Evolutionary conservation across 78 protist species (phyloP).

Genomic region (Dictyostelium purpureum): DNA sequence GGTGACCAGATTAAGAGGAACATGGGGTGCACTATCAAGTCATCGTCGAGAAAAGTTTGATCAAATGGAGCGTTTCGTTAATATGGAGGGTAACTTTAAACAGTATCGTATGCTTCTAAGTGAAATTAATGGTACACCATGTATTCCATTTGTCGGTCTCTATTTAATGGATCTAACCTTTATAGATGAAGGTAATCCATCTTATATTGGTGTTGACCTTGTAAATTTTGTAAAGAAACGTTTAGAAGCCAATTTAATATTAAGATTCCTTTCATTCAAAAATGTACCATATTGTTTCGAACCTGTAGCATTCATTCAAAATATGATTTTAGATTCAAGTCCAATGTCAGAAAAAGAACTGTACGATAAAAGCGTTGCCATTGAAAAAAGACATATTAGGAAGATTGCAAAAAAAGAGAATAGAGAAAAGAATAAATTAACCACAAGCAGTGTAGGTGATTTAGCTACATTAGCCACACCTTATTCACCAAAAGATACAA

Average conservation of each 20-base stretch:
- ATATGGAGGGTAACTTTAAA: constrained; percentile 76
- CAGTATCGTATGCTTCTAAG: constrained; percentile 27
- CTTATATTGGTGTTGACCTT: constrained; percentile 2
- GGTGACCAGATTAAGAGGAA: constrained; percentile 30
- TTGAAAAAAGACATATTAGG: constrained; percentile 67
- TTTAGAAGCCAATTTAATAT: constrained; percentile 42
- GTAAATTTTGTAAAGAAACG: constrained; percentile 73
- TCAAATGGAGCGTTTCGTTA: constrained; percentile 46
- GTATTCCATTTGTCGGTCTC: constrained; percentile 69
- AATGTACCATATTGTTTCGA: constrained; percentile 47
- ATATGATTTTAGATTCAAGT: constrained; percentile 7
- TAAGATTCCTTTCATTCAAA: constrained; percentile 13
- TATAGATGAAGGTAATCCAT: constrained; percentile 81
- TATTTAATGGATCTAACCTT: constrained; percentile 78
- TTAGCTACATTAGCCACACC: not conserved
- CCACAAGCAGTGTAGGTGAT: constrained; percentile 22
- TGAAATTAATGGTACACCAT: constrained; percentile 26
- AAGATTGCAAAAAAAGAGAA: constrained; percentile 39
- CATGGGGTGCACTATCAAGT: constrained; percentile 63
- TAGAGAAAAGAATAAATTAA: constrained; percentile 27
- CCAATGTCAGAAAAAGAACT: constrained; percentile 36
- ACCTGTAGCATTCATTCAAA: constrained; percentile 69
- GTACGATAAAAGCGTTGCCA: constrained; percentile 44
- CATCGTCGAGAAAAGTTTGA: constrained; percentile 49
- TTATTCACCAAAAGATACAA: not conserved